Evolutionary conservation across 805 yeast species (phyloP).

Genomic region (Tetrapisispora fleetii): DNA sequence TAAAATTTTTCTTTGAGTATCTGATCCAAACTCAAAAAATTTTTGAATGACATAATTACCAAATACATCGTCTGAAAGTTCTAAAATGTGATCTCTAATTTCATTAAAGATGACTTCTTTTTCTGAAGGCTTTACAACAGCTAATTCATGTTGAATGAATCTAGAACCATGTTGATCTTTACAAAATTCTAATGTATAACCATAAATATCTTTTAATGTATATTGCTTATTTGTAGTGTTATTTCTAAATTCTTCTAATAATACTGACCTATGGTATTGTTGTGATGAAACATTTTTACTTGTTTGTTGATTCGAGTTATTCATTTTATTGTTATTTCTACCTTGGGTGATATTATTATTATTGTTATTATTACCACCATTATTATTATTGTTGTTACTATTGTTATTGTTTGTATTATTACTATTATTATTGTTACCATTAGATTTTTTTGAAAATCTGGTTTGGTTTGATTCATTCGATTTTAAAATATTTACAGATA

Average conservation of each 20-base stretch:
- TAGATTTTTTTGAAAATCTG: background rate
- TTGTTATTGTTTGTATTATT: slow-evolving; percentile 13
- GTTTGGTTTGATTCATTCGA: background rate
- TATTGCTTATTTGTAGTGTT: slow-evolving; percentile 41
- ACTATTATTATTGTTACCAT: background rate
- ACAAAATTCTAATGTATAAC: slow-evolving; percentile 83
- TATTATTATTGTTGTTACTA: background rate
- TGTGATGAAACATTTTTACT: slow-evolving; percentile 14
- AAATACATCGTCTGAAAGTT: slow-evolving; percentile 89
- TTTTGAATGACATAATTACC: slow-evolving; percentile 97
- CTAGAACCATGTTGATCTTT: slow-evolving; percentile 97
- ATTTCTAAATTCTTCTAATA: slow-evolving; percentile 71
- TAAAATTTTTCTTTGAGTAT: slow-evolving; percentile 56
- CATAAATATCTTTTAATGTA: slow-evolving; percentile 62
- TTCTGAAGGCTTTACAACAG: slow-evolving; percentile 52
- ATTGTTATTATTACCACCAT: slow-evolving; percentile 12
- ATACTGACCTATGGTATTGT: slow-evolving; percentile 63
- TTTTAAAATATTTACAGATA: background rate
- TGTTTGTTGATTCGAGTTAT: slow-evolving; percentile 9
- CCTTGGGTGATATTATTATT: slow-evolving; percentile 8
- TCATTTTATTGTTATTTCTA: slow-evolving; percentile 7
- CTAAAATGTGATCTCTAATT: slow-evolving; percentile 61
- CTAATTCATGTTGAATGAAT: slow-evolving; percentile 84
- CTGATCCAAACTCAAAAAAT: slow-evolving; percentile 74
- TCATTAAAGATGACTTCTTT: slow-evolving; percentile 78